These are phyloP conservation scores for Canariomyces notabilis DNA, from an alignment of 2,329 filamentous ascomycete species.

Conservation along the genomic window DNA sequence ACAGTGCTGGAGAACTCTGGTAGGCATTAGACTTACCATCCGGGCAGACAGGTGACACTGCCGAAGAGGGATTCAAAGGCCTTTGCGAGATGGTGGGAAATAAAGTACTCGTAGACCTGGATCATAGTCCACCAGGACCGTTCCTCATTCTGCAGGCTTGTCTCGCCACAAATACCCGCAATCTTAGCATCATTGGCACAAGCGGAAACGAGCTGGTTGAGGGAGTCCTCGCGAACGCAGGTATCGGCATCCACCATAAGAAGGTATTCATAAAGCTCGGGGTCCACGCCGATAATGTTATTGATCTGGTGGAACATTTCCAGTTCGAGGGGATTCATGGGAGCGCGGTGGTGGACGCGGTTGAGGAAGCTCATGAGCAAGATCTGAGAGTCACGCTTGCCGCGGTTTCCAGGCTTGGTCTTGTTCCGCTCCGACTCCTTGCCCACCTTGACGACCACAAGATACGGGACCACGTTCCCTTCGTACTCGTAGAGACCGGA, in stretches of 20 bases:
- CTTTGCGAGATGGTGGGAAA: slow-evolving; percentile 94
- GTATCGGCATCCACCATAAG: slow-evolving; percentile 99
- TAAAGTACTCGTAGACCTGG: slow-evolving; percentile 99
- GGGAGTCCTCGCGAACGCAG: slow-evolving; percentile 81
- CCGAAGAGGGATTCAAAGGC: slow-evolving; percentile 97
- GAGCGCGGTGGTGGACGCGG: slow-evolving; percentile 85
- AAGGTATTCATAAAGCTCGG: slow-evolving; percentile 93
- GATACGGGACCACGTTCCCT: slow-evolving; percentile 93
- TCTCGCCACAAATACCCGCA: slow-evolving; percentile 95
- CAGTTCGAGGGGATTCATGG: slow-evolving; percentile 93
- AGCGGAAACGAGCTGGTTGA: slow-evolving; percentile 86
- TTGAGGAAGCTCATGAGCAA: slow-evolving; percentile 96
- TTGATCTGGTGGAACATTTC: slow-evolving; percentile 99
- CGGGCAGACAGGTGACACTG: slow-evolving; percentile 95
- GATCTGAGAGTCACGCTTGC: slow-evolving; percentile 97
- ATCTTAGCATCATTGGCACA: slow-evolving; percentile 95
- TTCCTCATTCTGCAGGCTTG: slow-evolving; percentile 91
- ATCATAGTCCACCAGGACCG: slow-evolving; percentile 99
- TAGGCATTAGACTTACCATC: slow-evolving; percentile 66
- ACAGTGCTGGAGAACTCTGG: neutral
- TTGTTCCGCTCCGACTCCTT: slow-evolving; percentile 92
- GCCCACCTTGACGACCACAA: slow-evolving; percentile 94
- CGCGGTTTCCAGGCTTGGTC: slow-evolving; percentile 92
- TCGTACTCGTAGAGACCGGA: slow-evolving; percentile 96
- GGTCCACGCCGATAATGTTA: slow-evolving; percentile 97